Conservation (phyloP, 768 basidiomycete genomes). For the Tricholoma bakamatsutake region DNA sequence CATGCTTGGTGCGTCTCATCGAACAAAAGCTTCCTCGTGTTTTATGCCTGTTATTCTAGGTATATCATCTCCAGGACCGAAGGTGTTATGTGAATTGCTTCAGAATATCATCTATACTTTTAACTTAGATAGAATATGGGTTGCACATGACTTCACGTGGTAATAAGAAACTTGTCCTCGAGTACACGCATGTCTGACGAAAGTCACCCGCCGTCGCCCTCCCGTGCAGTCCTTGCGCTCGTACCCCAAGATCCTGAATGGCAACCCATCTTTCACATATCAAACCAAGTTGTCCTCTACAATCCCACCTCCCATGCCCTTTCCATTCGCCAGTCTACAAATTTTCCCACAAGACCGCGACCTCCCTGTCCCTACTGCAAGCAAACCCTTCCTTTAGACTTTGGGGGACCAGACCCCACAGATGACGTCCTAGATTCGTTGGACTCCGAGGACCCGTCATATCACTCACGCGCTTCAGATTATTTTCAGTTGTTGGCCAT, state of each 20-base stretch:
- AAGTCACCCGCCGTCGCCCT: constrained; percentile 14
- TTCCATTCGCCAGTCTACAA: constrained; percentile 44
- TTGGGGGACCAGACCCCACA: constrained; percentile 21
- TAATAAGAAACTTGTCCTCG: too few species aligned
- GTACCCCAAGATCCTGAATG: constrained; percentile 36
- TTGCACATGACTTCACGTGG: too few species aligned
- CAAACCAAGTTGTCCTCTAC: constrained; percentile 84
- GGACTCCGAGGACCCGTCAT: constrained; percentile 31
- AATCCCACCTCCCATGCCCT: constrained; percentile 82
- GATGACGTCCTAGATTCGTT: constrained; percentile 28
- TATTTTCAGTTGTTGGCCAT: constrained; percentile 77
- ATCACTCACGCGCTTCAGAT: constrained; percentile 57
- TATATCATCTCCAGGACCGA: constrained; percentile 15
- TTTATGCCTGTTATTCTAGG: constrained; percentile 4
- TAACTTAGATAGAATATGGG: too few species aligned
- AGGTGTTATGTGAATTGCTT: constrained; percentile 3
- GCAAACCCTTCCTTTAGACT: constrained; percentile 45
- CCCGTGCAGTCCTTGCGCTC: constrained; percentile 13
- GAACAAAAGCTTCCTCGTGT: background rate
- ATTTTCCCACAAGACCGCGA: constrained; percentile 14
- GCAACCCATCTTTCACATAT: constrained; percentile 78
- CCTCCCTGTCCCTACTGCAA: constrained; percentile 72
- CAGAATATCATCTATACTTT: too few species aligned
- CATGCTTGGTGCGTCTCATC: constrained; percentile 38
- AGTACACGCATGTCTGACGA: background rate